These are phyloP conservation scores for Schoenoplectus triqueter DNA, from an alignment of 202 grass and related monocot genomes.

Conservation along the genomic window DNA sequence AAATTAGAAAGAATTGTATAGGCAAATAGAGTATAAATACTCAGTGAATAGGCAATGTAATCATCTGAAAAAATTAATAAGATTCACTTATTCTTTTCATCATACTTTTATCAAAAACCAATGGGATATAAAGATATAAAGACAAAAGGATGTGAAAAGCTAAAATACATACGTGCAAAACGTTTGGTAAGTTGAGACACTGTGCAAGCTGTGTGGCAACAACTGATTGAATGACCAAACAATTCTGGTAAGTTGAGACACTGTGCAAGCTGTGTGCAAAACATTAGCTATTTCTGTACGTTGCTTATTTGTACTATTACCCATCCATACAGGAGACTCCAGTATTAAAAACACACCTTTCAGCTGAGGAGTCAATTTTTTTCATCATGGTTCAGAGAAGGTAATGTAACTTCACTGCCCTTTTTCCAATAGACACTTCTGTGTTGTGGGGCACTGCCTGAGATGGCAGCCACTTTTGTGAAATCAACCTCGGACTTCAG, in stretches of 20 bases:
- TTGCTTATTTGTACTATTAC: conserved; percentile 86
- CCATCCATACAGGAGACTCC: conserved; percentile 98
- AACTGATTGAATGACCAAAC: conserved; percentile 94
- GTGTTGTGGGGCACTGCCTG: conserved; percentile 91
- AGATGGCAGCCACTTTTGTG: conserved; percentile 66
- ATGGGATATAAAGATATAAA: conserved; percentile 32
- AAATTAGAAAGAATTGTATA: too few species aligned
- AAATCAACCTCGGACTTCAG: conserved; percentile 76
- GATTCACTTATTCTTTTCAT: too few species aligned
- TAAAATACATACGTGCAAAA: conserved; percentile 74
- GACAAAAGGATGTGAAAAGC: conserved; percentile 33
- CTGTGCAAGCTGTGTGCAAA: conserved; percentile 89
- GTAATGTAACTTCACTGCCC: conserved; percentile 55
- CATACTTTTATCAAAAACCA: too few species aligned
- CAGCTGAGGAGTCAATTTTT: conserved; percentile 59
- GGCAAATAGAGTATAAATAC: too few species aligned
- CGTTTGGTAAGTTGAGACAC: conserved; percentile 95
- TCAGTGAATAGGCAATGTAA: too few species aligned
- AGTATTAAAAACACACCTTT: conserved; percentile 70
- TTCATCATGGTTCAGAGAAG: conserved; percentile 73
- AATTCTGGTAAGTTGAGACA: conserved; percentile 82
- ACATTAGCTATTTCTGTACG: conserved; percentile 81
- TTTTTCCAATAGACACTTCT: conserved; percentile 98
- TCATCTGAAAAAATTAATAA: too few species aligned
- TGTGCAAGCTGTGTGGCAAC: conserved; percentile 94